Percentiles rank a stretch among this genome's conserved stretches.
Evolutionary conservation across 2,329 filamentous ascomycete genomes (phyloP).

Genomic region (Escovopsis sp.): DNA sequence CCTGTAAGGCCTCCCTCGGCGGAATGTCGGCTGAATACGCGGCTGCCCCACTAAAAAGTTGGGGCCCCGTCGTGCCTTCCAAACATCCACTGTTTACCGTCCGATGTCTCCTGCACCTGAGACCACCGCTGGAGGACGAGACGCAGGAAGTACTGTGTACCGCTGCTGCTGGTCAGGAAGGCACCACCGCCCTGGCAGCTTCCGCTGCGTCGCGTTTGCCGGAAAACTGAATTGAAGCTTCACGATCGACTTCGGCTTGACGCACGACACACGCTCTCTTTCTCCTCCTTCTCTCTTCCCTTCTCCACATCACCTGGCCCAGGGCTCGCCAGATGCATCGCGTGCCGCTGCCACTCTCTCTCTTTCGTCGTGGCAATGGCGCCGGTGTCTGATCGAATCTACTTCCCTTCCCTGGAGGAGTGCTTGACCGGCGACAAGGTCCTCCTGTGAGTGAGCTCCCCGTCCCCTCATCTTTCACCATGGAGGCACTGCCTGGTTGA

Average conservation of each 20-base stretch:
- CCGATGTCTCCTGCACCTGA: background rate
- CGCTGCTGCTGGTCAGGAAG: too few species aligned
- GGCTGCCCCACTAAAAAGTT: conserved; percentile 7
- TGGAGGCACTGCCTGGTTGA: too few species aligned
- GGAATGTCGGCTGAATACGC: conserved; percentile 6
- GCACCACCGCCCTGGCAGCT: background rate
- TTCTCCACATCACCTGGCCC: too few species aligned
- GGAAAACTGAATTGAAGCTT: conserved; percentile 1
- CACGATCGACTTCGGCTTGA: too few species aligned
- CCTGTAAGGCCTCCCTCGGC: background rate
- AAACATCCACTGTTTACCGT: too few species aligned
- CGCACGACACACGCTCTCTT: conserved; percentile 7
- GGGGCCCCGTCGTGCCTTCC: background rate
- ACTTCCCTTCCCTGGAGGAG: conserved; percentile 72
- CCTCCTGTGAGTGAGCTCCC: conserved; percentile 50
- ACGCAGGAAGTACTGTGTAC: too few species aligned
- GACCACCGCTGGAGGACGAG: too few species aligned
- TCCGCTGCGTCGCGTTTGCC: conserved; percentile 2
- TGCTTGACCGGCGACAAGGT: conserved; percentile 68
- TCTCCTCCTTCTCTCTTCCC: too few species aligned
- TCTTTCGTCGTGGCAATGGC: conserved; percentile 50
- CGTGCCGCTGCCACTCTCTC: conserved; percentile 17
- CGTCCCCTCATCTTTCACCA: background rate
- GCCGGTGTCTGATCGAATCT: conserved; percentile 51
- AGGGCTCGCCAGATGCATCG: too few species aligned